phyloP scores from a whole-genome alignment of 495 filamentous ascomycete genomes.

The Polyplosphaeria fusca region DNA sequence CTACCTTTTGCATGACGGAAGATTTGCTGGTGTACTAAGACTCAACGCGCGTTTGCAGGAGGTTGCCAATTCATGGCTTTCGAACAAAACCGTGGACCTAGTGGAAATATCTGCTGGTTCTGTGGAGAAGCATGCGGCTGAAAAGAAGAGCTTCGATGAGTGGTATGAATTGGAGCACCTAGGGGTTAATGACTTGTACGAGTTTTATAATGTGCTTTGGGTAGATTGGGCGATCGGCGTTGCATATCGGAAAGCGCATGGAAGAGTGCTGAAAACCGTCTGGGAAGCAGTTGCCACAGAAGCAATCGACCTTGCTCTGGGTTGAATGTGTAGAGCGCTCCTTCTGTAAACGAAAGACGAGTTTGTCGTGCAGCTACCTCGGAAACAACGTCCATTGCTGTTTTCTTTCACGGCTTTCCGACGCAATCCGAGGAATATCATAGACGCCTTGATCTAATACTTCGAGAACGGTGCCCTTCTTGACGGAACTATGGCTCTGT shows the following conservation, averaged over 20 bases:
- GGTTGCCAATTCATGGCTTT: not conserved
- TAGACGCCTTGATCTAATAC: too few relatives aligned
- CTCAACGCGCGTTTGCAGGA: too few relatives aligned
- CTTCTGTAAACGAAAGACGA: too few relatives aligned
- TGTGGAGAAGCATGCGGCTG: constrained; percentile 5
- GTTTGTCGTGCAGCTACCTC: too few relatives aligned
- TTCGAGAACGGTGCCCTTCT: too few relatives aligned
- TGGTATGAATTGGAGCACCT: not conserved
- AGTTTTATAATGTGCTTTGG: constrained; percentile 24
- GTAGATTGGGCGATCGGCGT: constrained; percentile 20
- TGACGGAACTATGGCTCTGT: too few relatives aligned
- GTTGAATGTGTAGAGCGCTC: too few relatives aligned
- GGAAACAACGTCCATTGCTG: too few relatives aligned
- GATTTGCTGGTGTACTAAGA: too few relatives aligned
- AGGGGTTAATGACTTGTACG: not conserved
- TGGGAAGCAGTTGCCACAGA: constrained; percentile 11
- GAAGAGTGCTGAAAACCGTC: not conserved
- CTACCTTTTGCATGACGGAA: too few relatives aligned
- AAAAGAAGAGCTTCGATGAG: constrained; percentile 8
- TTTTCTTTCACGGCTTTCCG: too few relatives aligned
- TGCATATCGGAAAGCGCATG: constrained; percentile 19
- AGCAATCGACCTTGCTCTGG: not conserved
- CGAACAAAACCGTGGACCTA: not conserved
- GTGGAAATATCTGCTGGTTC: constrained; percentile 5
- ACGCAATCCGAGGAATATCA: too few relatives aligned